Percentiles rank a stretch among this genome's conserved stretches.
Evolutionary conservation across 768 basidiomycete genomes (phyloP).

Genomic region (Mycena amicta): DNA sequence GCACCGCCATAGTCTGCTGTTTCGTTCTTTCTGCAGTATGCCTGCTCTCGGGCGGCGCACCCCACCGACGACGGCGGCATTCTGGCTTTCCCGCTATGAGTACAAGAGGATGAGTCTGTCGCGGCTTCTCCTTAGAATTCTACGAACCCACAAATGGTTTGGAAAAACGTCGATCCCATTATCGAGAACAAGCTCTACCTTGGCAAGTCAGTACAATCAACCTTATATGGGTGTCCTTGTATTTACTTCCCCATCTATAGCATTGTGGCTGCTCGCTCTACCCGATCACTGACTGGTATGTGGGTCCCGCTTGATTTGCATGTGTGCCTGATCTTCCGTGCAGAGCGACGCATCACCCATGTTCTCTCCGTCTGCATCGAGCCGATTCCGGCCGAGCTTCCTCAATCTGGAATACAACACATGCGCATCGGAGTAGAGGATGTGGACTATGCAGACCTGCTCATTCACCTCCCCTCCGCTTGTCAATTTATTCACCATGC

Average conservation of each 20-base stretch:
- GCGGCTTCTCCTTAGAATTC: slow-evolving; percentile 12
- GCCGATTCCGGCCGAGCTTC: slow-evolving; percentile 68
- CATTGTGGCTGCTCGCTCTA: slow-evolving; percentile 69
- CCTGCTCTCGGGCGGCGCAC: slow-evolving; percentile 13
- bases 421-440: slow-evolving; percentile 73
- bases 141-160: slow-evolving; percentile 41
- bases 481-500: slow-evolving; percentile 70
- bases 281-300: slow-evolving; percentile 57
- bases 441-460: slow-evolving; percentile 67
- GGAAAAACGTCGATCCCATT: slow-evolving; percentile 71
- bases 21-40: slow-evolving; percentile 15
- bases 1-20: slow-evolving; percentile 19
- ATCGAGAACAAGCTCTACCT: slow-evolving; percentile 68
- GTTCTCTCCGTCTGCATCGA: slow-evolving; percentile 79
- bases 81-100: slow-evolving; percentile 11
- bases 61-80: slow-evolving; percentile 19
- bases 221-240: too few species aligned
- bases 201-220: slow-evolving; percentile 67
- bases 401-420: slow-evolving; percentile 69
- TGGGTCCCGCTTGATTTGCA: not conserved
- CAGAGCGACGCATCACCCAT: slow-evolving; percentile 80
- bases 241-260: slow-evolving; percentile 40
- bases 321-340: not conserved
- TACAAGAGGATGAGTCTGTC: slow-evolving; percentile 26
- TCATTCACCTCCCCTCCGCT: slow-evolving; percentile 66